phyloP scores from a whole-genome alignment of 768 basidiomycete species.

The Melanogaster broomeanus region DNA sequence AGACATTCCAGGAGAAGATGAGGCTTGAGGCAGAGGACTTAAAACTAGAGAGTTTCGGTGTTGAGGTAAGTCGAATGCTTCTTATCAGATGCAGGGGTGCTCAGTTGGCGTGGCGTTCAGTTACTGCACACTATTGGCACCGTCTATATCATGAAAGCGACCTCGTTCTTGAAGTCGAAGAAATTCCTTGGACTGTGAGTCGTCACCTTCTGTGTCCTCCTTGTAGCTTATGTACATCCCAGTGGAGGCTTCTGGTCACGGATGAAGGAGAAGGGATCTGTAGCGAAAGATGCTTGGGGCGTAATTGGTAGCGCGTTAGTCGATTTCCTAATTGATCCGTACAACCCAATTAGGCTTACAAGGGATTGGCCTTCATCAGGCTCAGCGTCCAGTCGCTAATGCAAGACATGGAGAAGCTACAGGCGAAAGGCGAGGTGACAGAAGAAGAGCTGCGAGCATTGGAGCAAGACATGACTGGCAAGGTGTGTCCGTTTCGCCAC shows the following conservation, averaged over 20 bases:
- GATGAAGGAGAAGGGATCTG: conserved; percentile 89
- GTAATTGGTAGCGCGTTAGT: conserved; percentile 94
- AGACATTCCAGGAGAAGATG: conserved; percentile 74
- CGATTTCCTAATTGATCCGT: conserved; percentile 6
- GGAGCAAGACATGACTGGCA: conserved; percentile 93
- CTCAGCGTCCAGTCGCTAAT: conserved; percentile 25
- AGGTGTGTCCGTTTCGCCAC: conserved; percentile 45
- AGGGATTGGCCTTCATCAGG: conserved; percentile 33
- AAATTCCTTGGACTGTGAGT: conserved; percentile 89
- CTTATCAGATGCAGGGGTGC: not conserved
- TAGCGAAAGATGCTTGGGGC: conserved; percentile 97
- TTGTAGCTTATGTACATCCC: conserved; percentile 9
- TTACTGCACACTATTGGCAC: conserved; percentile 88
- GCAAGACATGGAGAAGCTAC: conserved; percentile 88
- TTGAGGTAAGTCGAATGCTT: conserved; percentile 64
- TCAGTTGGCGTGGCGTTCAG: conserved; percentile 35
- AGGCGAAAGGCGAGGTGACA: conserved; percentile 83
- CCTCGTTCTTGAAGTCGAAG: conserved; percentile 87
- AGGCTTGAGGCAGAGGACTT: conserved; percentile 88
- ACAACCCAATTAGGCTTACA: conserved; percentile 64
- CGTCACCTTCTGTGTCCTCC: conserved; percentile 4
- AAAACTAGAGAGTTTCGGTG: conserved; percentile 96
- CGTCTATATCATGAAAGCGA: conserved; percentile 92
- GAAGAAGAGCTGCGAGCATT: conserved; percentile 86
- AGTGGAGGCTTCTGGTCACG: conserved; percentile 91